A percentile compares a stretch with the other conserved stretches of the same genome.
phyloP scores from a whole-genome alignment of 2,329 filamentous ascomycete genomes.

The Drechslerella stenobrocha region DNA sequence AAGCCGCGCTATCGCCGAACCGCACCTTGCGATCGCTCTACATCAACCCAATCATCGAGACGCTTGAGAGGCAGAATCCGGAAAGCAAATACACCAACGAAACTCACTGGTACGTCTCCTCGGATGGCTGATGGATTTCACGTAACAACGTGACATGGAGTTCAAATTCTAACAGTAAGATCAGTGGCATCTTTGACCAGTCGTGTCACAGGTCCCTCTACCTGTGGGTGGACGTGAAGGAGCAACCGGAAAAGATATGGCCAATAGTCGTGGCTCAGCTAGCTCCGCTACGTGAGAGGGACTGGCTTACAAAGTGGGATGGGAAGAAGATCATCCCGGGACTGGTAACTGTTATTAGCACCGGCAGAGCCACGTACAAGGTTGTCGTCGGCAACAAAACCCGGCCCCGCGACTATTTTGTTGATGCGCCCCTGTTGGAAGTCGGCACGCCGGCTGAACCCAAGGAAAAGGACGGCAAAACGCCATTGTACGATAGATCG shows the following conservation, averaged over 20 bases:
- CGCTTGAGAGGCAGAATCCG: conserved; percentile 63
- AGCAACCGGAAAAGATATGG: conserved; percentile 61
- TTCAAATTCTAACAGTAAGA: conserved; percentile 9
- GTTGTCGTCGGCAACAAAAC: conserved; percentile 60
- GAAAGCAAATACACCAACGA: conserved; percentile 56
- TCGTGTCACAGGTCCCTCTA: conserved; percentile 59
- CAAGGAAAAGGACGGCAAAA: conserved; percentile 53
- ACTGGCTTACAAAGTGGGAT: conserved; percentile 63
- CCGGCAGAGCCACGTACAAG: conserved; percentile 65
- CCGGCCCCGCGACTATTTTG: conserved; percentile 66
- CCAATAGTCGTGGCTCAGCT: conserved; percentile 62
- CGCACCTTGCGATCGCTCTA: conserved; percentile 68
- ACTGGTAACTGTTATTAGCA: conserved; percentile 70
- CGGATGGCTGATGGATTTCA: neutral
- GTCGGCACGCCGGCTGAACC: conserved; percentile 47
- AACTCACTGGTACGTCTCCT: conserved; percentile 48
- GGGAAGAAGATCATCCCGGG: conserved; percentile 56
- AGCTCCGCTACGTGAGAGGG: conserved; percentile 63
- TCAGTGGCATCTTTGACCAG: conserved; percentile 56
- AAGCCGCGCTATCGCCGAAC: conserved; percentile 60
- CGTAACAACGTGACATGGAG: conserved; percentile 1
- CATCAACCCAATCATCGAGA: conserved; percentile 65
- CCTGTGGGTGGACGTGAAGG: conserved; percentile 73
- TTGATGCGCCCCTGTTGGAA: conserved; percentile 65
- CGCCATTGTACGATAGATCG: conserved; percentile 50